Evolutionary conservation across 2,329 filamentous ascomycete genomes (phyloP).

Genomic region (Colletotrichum camelliae): DNA sequence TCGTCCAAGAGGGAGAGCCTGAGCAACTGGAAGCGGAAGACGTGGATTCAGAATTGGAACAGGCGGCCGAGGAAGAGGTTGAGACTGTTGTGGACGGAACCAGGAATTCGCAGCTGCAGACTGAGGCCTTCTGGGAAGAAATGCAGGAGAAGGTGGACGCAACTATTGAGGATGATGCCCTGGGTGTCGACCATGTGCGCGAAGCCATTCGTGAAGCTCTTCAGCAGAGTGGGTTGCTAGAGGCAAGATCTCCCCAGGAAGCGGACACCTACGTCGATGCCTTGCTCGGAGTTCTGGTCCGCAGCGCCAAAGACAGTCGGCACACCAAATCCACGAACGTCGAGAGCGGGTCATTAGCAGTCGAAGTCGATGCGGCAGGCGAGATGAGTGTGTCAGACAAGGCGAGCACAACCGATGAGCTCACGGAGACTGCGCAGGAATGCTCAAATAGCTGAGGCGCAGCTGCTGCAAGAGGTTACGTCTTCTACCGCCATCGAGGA

Average conservation of each 20-base stretch:
- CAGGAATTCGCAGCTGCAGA: slow-evolving; percentile 30
- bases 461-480: neutral
- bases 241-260: slow-evolving; percentile 49
- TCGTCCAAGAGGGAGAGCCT: slow-evolving; percentile 39
- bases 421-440: neutral
- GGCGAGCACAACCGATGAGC: neutral
- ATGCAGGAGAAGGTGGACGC: slow-evolving; percentile 61
- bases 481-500: neutral
- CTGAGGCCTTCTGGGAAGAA: slow-evolving; percentile 55
- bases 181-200: slow-evolving; percentile 55
- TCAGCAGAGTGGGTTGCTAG: slow-evolving; percentile 58
- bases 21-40: slow-evolving; percentile 2
- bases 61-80: slow-evolving; percentile 9
- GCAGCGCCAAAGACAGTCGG: slow-evolving; percentile 21
- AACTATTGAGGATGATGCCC: slow-evolving; percentile 62
- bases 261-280: slow-evolving; percentile 53
- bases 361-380: neutral
- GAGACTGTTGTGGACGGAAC: slow-evolving; percentile 17
- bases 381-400: neutral
- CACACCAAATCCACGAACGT: neutral
- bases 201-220: slow-evolving; percentile 62
- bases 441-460: neutral
- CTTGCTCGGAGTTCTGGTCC: slow-evolving; percentile 54
- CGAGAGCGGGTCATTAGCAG: neutral
- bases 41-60: slow-evolving; percentile 20